These are phyloP conservation scores for Hylodesmum podocarpum DNA, from an alignment of 306 rosid species.

Conservation along the genomic window DNA sequence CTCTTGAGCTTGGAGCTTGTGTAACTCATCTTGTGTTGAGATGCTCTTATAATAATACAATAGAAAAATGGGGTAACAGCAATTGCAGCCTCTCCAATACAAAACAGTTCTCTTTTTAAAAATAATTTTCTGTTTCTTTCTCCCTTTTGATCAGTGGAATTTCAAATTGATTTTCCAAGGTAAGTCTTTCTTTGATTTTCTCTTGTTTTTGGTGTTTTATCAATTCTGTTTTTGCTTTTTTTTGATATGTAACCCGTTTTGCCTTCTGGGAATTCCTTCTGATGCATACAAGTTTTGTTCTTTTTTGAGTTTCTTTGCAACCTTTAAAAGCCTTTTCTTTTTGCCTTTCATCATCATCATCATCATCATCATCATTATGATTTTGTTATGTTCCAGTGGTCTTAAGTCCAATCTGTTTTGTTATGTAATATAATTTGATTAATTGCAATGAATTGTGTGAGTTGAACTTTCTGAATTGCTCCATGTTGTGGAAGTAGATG, in stretches of 20 bases:
- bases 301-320: not conserved
- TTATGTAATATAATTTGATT: not conserved
- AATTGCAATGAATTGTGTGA: not conserved
- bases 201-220: conserved; percentile 13
- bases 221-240: not conserved
- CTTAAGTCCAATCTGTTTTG: not conserved
- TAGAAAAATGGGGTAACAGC: not conserved
- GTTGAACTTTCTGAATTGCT: conserved; percentile 21
- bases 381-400: not conserved
- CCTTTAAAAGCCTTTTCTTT: not conserved
- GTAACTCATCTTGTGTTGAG: not conserved
- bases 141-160: conserved; percentile 35
- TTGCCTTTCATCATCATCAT: not conserved
- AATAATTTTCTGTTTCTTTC: conserved; percentile 10
- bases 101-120: not conserved
- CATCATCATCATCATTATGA: not conserved
- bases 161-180: conserved; percentile 41
- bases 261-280: conserved; percentile 21
- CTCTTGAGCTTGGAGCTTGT: not conserved
- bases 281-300: not conserved
- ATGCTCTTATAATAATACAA: not conserved
- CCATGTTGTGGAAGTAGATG: not conserved
- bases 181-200: conserved; percentile 21
- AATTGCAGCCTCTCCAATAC: conserved; percentile 18
- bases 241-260: conserved; percentile 4